These are phyloP conservation scores for Diaporthe sp. DNA, from an alignment of 2,329 filamentous ascomycete species.

Conservation along the genomic window DNA sequence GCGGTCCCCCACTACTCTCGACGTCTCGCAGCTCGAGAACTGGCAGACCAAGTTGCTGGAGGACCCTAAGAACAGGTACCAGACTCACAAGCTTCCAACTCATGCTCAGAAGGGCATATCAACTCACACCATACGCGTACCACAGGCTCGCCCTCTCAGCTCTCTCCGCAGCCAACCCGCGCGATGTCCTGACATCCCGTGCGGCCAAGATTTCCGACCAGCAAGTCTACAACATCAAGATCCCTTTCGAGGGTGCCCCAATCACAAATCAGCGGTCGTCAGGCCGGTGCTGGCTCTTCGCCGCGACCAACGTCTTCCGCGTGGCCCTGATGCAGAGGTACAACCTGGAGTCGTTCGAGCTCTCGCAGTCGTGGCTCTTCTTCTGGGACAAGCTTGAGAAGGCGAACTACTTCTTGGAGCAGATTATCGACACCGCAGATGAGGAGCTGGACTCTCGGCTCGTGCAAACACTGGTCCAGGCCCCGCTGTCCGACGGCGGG, in stretches of 20 bases:
- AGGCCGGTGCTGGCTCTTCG: conserved; percentile 93
- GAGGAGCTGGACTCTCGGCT: conserved; percentile 80
- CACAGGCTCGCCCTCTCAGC: conserved; percentile 80
- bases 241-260: conserved; percentile 84
- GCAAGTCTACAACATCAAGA: conserved; percentile 86
- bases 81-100: background rate
- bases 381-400: conserved; percentile 97
- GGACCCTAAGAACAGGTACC: conserved; percentile 75
- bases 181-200: conserved; percentile 74
- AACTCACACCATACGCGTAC: conserved; percentile 45
- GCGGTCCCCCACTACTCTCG: conserved; percentile 61
- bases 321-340: conserved; percentile 90
- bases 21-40: conserved; percentile 62
- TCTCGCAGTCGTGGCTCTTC: conserved; percentile 90
- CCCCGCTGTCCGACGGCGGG: conserved; percentile 83
- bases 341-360: conserved; percentile 81
- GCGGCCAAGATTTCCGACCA: conserved; percentile 75
- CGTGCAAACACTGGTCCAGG: conserved; percentile 76
- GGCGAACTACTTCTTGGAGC: conserved; percentile 89
- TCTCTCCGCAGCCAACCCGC: conserved; percentile 76
- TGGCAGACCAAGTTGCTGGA: conserved; percentile 75
- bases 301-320: conserved; percentile 90
- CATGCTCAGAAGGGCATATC: conserved; percentile 50
- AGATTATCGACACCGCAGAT: conserved; percentile 80
- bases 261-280: conserved; percentile 88